phyloP scores from a whole-genome alignment of 2,329 filamentous ascomycete species.

The Periglandula ipomoeae region DNA sequence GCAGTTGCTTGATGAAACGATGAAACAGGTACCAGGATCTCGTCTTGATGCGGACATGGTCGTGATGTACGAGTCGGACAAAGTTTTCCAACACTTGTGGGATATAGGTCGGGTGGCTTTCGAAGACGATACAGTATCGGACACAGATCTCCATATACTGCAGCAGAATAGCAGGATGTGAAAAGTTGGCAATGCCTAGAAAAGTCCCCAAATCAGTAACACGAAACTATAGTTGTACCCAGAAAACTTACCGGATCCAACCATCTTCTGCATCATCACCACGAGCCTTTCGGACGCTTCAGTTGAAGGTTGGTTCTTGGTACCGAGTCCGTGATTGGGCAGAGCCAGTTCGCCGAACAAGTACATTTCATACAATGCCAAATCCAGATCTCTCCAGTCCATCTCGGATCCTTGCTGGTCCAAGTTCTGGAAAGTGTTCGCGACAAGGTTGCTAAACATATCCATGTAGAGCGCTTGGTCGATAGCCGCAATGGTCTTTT shows the following conservation, averaged over 20 bases:
- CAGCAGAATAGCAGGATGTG: conserved; percentile 83
- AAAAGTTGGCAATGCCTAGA: conserved; percentile 70
- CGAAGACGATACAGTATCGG: conserved; percentile 87
- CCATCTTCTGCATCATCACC: conserved; percentile 92
- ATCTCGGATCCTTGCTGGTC: conserved; percentile 64
- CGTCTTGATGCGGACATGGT: conserved; percentile 76
- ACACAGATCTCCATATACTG: conserved; percentile 99
- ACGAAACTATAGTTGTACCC: not conserved
- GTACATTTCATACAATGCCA: conserved; percentile 92
- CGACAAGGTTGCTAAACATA: conserved; percentile 79
- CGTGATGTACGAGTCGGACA: conserved; percentile 80
- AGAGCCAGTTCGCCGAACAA: conserved; percentile 92
- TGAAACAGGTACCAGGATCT: conserved; percentile 97
- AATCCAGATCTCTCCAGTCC: conserved; percentile 91
- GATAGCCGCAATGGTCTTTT: conserved; percentile 85
- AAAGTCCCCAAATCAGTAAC: not conserved
- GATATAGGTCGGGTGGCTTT: conserved; percentile 71
- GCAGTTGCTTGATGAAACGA: conserved; percentile 80
- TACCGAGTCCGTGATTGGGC: conserved; percentile 75
- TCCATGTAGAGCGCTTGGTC: conserved; percentile 85
- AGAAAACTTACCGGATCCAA: conserved; percentile 65
- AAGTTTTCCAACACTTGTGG: conserved; percentile 85
- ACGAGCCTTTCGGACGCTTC: conserved; percentile 73
- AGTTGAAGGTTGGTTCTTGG: conserved; percentile 73
- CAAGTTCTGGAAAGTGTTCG: conserved; percentile 73